phyloP scores from a whole-genome alignment of 352 stramenopile genomes.

The Phytophthora tentaculata region DNA sequence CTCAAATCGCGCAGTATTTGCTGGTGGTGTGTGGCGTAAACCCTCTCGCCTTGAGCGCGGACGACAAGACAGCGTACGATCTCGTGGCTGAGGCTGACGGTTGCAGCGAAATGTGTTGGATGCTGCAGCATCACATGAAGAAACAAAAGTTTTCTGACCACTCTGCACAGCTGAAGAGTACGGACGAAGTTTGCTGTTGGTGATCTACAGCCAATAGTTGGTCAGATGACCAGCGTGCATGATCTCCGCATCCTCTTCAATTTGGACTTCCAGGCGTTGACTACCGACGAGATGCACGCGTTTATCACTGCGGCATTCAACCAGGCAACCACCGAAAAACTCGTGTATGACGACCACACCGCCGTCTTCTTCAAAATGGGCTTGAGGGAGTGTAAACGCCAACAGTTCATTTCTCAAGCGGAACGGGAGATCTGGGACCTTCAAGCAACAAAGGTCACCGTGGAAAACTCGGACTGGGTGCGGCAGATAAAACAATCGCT shows the following conservation, averaged over 20 bases:
- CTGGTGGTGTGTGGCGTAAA: slow-evolving; percentile 12
- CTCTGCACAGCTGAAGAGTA: not conserved
- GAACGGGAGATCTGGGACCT: slow-evolving; percentile 35
- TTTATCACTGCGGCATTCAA: slow-evolving; percentile 24
- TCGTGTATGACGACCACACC: slow-evolving; percentile 38
- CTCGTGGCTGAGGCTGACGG: not conserved
- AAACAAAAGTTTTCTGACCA: slow-evolving; percentile 8
- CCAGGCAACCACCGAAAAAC: slow-evolving; percentile 32
- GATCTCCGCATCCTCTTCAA: slow-evolving; percentile 36
- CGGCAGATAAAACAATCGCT: slow-evolving; percentile 39
- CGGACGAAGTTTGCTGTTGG: not conserved
- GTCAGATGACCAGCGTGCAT: slow-evolving; percentile 40
- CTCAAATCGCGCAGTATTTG: slow-evolving; percentile 5
- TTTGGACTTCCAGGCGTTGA: slow-evolving; percentile 15
- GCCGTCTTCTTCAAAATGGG: slow-evolving; percentile 45
- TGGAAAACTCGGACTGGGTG: slow-evolving; percentile 46
- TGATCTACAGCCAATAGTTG: slow-evolving; percentile 26
- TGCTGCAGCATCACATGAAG: slow-evolving; percentile 17
- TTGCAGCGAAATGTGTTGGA: slow-evolving; percentile 2
- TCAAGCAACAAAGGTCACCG: slow-evolving; percentile 40
- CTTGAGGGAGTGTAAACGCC: slow-evolving; percentile 26
- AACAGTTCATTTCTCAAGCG: slow-evolving; percentile 7
- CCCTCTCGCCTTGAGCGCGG: slow-evolving; percentile 2
- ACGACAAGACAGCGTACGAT: slow-evolving; percentile 11
- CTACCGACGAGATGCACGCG: slow-evolving; percentile 11